These are phyloP conservation scores for Verticillium zaregamsianum DNA, from an alignment of 2,329 filamentous ascomycete species.

Conservation along the genomic window DNA sequence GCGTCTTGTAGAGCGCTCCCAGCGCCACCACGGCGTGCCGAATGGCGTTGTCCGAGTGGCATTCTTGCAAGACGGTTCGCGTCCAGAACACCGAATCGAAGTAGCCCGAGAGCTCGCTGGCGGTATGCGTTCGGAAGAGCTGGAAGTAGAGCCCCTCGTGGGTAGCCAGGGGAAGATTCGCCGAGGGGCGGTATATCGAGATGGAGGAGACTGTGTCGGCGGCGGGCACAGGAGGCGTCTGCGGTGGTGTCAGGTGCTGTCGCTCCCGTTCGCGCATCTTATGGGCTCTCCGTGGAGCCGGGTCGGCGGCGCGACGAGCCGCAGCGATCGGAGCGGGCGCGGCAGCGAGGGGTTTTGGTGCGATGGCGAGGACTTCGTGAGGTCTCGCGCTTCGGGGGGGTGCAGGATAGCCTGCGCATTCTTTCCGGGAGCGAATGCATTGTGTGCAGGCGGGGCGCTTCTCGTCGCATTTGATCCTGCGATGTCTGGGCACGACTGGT, in stretches of 20 bases:
- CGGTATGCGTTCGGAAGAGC: constrained; percentile 57
- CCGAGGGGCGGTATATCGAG: constrained; percentile 37
- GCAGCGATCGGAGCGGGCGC: constrained; percentile 2
- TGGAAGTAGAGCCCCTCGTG: constrained; percentile 58
- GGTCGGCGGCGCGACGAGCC: not conserved
- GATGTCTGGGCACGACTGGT: constrained; percentile 36
- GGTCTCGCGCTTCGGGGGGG: constrained; percentile 43
- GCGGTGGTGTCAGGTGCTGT: constrained; percentile 23
- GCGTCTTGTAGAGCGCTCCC: constrained; percentile 62
- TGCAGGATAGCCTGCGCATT: constrained; percentile 59
- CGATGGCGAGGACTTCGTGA: constrained; percentile 44
- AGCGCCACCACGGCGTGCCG: constrained; percentile 63
- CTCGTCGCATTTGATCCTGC: constrained; percentile 66
- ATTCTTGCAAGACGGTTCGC: constrained; percentile 57
- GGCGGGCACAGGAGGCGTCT: constrained; percentile 25
- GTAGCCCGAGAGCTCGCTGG: constrained; percentile 60
- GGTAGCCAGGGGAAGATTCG: constrained; percentile 41
- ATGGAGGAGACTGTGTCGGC: constrained; percentile 20
- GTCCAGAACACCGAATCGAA: constrained; percentile 66
- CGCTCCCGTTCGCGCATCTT: constrained; percentile 7
- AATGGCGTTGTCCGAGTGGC: constrained; percentile 56
- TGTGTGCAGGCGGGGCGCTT: constrained; percentile 55
- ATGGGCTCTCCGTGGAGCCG: constrained; percentile 8
- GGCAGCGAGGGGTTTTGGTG: constrained; percentile 36
- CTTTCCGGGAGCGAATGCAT: constrained; percentile 54